phyloP scores from a whole-genome alignment of 2,329 filamentous ascomycete genomes.

The Fusarium siculi region DNA sequence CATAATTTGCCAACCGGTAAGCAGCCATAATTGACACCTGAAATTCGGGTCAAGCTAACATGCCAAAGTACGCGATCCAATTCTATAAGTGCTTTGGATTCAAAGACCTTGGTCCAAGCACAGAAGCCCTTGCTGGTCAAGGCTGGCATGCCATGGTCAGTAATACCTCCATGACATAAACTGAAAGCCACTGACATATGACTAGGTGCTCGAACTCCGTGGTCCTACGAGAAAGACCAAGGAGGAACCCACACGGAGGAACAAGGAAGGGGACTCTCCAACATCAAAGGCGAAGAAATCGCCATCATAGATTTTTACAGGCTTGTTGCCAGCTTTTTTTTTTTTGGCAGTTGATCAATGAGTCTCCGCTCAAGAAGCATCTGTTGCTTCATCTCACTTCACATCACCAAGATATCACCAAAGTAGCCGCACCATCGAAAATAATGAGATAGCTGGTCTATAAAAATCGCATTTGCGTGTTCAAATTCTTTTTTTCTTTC shows the following conservation, averaged over 20 bases:
- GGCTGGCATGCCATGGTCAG: constrained; percentile 85
- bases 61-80: constrained; percentile 67
- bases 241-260: constrained; percentile 36
- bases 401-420: constrained; percentile 16
- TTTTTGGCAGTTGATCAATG: background rate
- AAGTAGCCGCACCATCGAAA: constrained; percentile 18
- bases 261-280: constrained; percentile 28
- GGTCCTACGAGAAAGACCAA: constrained; percentile 42
- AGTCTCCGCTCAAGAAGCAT: constrained; percentile 10
- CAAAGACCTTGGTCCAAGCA: constrained; percentile 72
- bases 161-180: background rate
- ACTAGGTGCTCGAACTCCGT: constrained; percentile 39
- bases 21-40: constrained; percentile 30
- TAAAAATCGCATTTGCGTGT: constrained; percentile 15
- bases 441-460: constrained; percentile 40
- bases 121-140: constrained; percentile 78
- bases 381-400: constrained; percentile 11
- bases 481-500: background rate
- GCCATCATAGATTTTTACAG: constrained; percentile 1
- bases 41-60: background rate
- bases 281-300: constrained; percentile 14
- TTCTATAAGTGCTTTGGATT: constrained; percentile 87
- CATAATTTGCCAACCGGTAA: constrained; percentile 78
- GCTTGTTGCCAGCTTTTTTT: background rate
- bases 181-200: background rate